Percentiles rank a stretch among this genome's conserved stretches.
Evolutionary conservation across 2,329 filamentous ascomycete species (phyloP).

Genomic region (Fusarium oxysporum): DNA sequence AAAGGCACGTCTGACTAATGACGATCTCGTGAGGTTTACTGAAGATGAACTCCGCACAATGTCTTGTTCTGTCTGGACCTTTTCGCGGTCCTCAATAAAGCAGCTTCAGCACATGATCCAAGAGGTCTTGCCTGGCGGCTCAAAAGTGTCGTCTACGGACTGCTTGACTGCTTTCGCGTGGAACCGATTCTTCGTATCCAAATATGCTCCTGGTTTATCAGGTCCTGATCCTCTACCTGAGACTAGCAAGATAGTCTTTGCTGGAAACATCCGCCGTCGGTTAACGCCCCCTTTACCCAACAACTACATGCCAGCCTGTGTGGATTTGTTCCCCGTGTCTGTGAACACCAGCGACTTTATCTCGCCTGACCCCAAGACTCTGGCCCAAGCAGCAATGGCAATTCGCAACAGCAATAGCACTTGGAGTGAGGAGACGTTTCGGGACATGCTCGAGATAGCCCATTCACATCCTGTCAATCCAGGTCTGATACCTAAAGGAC

Average conservation of each 20-base stretch:
- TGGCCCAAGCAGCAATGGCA: not conserved
- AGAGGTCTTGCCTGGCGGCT: not conserved
- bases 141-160: conserved; percentile 4
- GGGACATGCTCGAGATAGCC: conserved; percentile 3
- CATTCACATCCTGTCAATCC: conserved; percentile 8
- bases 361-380: not conserved
- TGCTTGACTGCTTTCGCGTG: conserved; percentile 11
- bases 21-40: not conserved
- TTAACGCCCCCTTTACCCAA: conserved; percentile 3
- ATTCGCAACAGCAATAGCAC: conserved; percentile 11
- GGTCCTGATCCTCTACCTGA: not conserved
- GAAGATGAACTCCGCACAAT: conserved; percentile 4
- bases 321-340: conserved; percentile 6
- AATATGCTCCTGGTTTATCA: not conserved
- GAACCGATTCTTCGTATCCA: conserved; percentile 3
- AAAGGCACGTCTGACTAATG: conserved; percentile 5
- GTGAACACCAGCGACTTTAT: not conserved
- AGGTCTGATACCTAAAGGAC: conserved; percentile 7
- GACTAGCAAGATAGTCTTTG: conserved; percentile 6
- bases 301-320: conserved; percentile 8
- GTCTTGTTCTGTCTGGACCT: conserved; percentile 7
- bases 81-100: not conserved
- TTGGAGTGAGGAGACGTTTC: conserved; percentile 6
- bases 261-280: conserved; percentile 8
- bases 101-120: not conserved